phyloP scores from a whole-genome alignment of 176 grass and related monocot species.

The Eleusine indica region DNA sequence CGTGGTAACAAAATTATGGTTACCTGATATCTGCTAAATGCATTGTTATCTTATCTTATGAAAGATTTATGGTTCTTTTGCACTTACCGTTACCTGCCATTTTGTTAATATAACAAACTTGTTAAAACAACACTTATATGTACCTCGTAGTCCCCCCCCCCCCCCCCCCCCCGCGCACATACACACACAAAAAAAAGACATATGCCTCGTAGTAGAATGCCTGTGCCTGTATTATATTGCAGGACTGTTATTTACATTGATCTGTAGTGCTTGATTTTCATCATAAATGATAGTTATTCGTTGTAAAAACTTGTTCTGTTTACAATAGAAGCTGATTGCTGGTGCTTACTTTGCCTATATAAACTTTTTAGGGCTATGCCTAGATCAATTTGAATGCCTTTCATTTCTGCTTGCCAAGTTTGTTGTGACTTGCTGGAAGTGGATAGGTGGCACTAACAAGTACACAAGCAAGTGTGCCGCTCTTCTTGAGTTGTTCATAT shows the following conservation, averaged over 20 bases:
- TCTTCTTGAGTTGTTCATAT: neutral
- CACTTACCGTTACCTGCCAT: neutral
- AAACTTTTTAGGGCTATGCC: neutral
- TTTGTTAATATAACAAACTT: neutral
- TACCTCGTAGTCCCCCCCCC: no score
- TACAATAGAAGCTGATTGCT: constrained; percentile 15
- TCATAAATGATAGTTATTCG: neutral
- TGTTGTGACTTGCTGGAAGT: neutral
- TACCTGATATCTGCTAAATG: neutral
- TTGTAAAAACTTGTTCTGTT: neutral
- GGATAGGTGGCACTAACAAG: neutral
- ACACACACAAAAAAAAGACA: no score
- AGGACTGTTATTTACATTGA: neutral
- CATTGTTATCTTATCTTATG: neutral
- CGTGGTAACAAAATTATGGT: neutral
- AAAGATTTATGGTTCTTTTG: neutral
- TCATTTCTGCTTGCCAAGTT: neutral
- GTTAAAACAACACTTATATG: neutral
- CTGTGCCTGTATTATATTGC: neutral
- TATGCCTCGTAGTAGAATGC: neutral
- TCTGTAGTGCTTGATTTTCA: neutral
- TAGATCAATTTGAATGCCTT: neutral
- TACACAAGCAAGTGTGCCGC: neutral
- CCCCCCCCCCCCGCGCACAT: no score
- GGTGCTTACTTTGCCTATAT: neutral